Evolutionary conservation across 2,329 filamentous ascomycete genomes (phyloP).

Genomic region (Xylariaceae sp.): DNA sequence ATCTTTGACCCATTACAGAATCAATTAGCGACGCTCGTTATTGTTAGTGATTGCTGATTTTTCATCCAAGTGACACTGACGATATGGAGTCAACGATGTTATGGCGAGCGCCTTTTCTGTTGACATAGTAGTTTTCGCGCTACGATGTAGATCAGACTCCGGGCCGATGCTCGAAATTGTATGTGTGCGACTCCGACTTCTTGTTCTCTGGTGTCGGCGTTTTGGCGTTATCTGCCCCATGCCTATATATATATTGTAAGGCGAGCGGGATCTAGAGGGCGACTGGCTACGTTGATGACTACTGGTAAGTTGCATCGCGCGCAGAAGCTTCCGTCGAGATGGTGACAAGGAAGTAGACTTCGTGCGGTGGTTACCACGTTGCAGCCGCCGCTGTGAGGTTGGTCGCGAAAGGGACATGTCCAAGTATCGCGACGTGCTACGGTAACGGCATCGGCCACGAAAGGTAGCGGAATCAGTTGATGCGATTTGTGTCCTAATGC

Average conservation of each 20-base stretch:
- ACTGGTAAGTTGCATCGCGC: conserved; percentile 35
- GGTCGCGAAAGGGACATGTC: conserved; percentile 22
- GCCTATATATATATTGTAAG: conserved; percentile 12
- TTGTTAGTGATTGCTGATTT: no score
- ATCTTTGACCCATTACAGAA: no score
- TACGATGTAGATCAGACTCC: conserved; percentile 1
- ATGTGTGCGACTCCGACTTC: conserved; percentile 35
- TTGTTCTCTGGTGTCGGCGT: conserved; percentile 37
- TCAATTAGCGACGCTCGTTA: no score
- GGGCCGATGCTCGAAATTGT: conserved; percentile 14
- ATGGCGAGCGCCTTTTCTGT: conserved; percentile 1
- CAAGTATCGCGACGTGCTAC: conserved; percentile 35
- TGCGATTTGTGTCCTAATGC: conserved; percentile 26
- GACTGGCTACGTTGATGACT: conserved; percentile 44
- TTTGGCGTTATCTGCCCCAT: conserved; percentile 20
- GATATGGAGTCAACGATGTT: no score
- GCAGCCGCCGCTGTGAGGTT: conserved; percentile 11
- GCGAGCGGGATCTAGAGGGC: conserved; percentile 37
- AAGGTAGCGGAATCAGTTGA: conserved; percentile 40
- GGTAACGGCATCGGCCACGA: conserved; percentile 40
- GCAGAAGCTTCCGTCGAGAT: conserved; percentile 40
- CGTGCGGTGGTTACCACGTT: conserved; percentile 23
- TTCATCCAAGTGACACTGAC: no score
- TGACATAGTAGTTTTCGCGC: conserved; percentile 2
- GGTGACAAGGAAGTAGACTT: conserved; percentile 36